Evolutionary conservation across 1,139 yeast genomes (phyloP).

Genomic region (Suhomyces terraborum): DNA sequence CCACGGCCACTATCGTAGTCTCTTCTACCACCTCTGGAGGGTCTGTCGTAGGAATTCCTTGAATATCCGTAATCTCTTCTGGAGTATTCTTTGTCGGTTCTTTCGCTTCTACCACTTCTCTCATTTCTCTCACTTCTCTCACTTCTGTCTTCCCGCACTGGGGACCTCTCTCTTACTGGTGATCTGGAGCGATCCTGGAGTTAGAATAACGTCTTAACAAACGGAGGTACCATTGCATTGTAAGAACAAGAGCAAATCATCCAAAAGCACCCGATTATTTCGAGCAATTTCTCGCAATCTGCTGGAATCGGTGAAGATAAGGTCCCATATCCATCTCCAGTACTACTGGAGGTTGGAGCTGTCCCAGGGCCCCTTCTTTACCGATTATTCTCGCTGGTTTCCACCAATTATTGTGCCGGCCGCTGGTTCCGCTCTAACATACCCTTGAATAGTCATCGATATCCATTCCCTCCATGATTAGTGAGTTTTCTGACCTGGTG

Average conservation of each 20-base stretch:
- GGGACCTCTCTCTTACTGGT: constrained; percentile 44
- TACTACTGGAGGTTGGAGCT: too few relatives aligned
- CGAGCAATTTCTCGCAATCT: background rate
- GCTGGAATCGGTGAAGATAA: background rate
- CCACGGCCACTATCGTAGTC: constrained; percentile 22
- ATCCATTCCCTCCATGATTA: constrained; percentile 52
- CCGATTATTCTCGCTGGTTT: background rate
- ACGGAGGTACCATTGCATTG: background rate
- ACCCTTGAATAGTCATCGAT: constrained; percentile 58
- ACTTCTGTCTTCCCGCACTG: constrained; percentile 20
- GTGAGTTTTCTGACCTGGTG: too few relatives aligned
- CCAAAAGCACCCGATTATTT: background rate
- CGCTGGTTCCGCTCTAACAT: constrained; percentile 27
- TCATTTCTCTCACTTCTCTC: too few relatives aligned
- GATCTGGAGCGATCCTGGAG: constrained; percentile 51
- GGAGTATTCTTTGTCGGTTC: constrained; percentile 20
- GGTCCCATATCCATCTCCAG: background rate
- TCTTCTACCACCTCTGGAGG: constrained; percentile 18
- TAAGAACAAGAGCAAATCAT: too few relatives aligned
- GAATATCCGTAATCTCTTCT: constrained; percentile 29
- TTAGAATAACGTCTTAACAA: background rate
- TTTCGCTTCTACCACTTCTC: too few relatives aligned
- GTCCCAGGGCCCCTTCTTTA: too few relatives aligned
- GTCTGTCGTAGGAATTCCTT: constrained; percentile 23
- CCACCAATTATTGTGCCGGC: background rate